Base-by-base conservation (phyloP, 176 grass and related monocot species). In the Eremochloa ophiuroides region DNA sequence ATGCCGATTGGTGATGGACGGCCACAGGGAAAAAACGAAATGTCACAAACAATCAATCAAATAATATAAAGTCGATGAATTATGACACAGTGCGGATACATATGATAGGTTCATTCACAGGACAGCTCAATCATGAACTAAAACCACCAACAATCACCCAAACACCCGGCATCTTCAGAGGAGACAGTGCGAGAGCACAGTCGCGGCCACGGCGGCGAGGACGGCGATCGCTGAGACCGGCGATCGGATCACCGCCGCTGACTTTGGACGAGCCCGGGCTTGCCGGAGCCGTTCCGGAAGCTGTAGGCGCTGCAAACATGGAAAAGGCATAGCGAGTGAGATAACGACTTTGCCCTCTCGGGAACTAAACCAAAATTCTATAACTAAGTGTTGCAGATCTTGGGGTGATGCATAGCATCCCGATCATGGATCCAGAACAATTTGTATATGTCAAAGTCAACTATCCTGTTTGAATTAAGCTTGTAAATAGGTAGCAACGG, bases 181-280 rank as follows among this genome's bases (percentile, higher is more conserved):
- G 39, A n/a, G 77, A 40, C 61, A 68, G 78, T 73, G 67, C 13
- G 79, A 77, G 12, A 89, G 83, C n/a, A 89, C 73, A 33, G 66
- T 23, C 5, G 66, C 73, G 5, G 25, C 46, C 59, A 82, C 25
- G 2, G 38, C 8, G 3, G 73, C 47, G 13, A 82, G 20, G 2
- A 78, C 0, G 14, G 56, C 8, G 9, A 62, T 28, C 8, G 39
- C 23, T 0, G 88, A 78, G 59, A 86, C 15, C 0, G 78, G 38
- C 4, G 78, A 73, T 7, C 38, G 38, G 58, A 30, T 40, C 10
- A 47, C 83, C 3, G 83, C 83, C 2, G 66, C 73, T 2, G 88
- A 82, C 16, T 82, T 82, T 85, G 0, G 73, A 8, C n/a, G 66
- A 9, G 37, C 82, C 28, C 34, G 82, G 55, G 53, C 62, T 75